Evolutionary conservation across 2,329 filamentous ascomycete species (phyloP), one percentile per base, ranked within the genome.

Genomic region (Leptographium wingfieldii): DNA sequence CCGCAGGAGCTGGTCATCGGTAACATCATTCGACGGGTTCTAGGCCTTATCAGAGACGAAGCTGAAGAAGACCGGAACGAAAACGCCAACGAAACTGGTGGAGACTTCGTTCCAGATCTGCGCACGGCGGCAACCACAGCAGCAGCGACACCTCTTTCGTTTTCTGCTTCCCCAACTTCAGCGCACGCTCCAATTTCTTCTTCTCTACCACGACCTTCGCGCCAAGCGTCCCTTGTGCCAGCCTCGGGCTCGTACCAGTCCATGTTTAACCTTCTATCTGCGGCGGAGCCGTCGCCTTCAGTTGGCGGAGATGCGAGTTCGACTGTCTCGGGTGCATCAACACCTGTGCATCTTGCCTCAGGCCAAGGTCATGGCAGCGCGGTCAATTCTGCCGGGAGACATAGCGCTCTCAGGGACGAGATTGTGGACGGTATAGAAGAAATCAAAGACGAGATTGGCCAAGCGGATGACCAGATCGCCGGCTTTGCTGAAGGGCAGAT

Each of bases 351-450:
- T 25, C 68, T 61, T 22, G 73, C 73, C 10, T 73, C 73, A 1
- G 61, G 71, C 59, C 49, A 53, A 11, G 29, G 29, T 2, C 22
- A 22, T 16, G 16, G 66, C 22, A 11, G 27, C 14, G 43, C 43
- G 6, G 43, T 46, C 19, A 46, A 19, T 46, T 46, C 7, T 46
- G 43, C 11, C 73, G 73, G 65, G 71, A 78, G 78, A 62, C 72
- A 76, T 59, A 81, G 88, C 62, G 87, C 95, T 63, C 78, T 97
- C 61, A 88, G 91, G 62, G 90, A 90, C 16, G 94, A 97, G 72
- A 87, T 97, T 31, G 86, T 96, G 65, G 89, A 94, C 67, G 94
- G 92, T 51, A 96, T 99, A 67, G 86, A 90, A 67, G 94, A 99
- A 71, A 91, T 99, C 62, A 88, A 95, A 72, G 94, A 99, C 69